These are phyloP conservation scores for Boletus fagicola DNA, from an alignment of 768 basidiomycete genomes.

Conservation along the genomic window DNA sequence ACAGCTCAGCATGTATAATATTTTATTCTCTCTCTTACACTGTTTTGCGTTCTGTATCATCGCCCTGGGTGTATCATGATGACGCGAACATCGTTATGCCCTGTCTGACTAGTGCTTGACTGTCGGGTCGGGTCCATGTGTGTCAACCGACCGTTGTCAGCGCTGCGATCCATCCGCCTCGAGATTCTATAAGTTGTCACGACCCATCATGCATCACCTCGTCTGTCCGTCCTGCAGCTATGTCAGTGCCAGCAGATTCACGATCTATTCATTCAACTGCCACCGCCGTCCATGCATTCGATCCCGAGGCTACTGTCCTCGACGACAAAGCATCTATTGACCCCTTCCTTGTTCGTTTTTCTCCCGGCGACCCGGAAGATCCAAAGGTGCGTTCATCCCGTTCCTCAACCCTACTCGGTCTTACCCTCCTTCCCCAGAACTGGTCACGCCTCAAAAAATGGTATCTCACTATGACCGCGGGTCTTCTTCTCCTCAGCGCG, in stretches of 20 bases:
- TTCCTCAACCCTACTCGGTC: background rate
- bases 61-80: background rate
- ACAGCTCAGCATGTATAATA: too few relatives aligned
- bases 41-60: too few relatives aligned
- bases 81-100: background rate
- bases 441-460: constrained; percentile 47
- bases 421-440: constrained; percentile 36
- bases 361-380: constrained; percentile 40
- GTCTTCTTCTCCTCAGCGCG: constrained; percentile 56
- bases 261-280: constrained; percentile 13
- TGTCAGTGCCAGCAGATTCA: constrained; percentile 15
- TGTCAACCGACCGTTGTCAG: constrained; percentile 18
- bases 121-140: background rate
- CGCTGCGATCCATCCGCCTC: constrained; percentile 6
- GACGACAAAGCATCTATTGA: constrained; percentile 20
- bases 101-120: background rate
- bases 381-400: constrained; percentile 40
- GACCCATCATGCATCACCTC: background rate
- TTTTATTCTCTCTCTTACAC: background rate
- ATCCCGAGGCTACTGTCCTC: constrained; percentile 9
- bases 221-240: background rate
- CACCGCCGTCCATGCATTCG: constrained; percentile 15
- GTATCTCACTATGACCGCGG: constrained; percentile 50
- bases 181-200: constrained; percentile 11
- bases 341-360: constrained; percentile 33